These are phyloP conservation scores for Elaphomyces granulatus DNA, from an alignment of 495 filamentous ascomycete genomes.

Conservation along the genomic window DNA sequence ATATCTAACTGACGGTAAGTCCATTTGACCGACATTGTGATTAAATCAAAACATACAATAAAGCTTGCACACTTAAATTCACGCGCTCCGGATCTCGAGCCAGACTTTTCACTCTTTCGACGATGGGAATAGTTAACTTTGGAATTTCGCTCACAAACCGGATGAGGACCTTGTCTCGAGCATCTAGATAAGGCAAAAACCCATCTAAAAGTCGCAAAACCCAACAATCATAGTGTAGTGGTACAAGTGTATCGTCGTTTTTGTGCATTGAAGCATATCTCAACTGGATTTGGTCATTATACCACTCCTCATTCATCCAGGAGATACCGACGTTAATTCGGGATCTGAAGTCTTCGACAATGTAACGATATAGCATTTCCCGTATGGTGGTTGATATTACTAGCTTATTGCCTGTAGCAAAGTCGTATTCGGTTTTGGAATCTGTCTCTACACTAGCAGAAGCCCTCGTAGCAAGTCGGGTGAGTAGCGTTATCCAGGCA, in stretches of 20 bases:
- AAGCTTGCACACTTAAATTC: slow-evolving; percentile 42
- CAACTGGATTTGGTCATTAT: slow-evolving; percentile 64
- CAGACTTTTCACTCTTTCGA: slow-evolving; percentile 61
- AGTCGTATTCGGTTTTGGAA: slow-evolving; percentile 15
- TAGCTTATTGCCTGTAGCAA: slow-evolving; percentile 9
- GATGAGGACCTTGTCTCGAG: slow-evolving; percentile 74
- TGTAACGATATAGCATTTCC: slow-evolving; percentile 63
- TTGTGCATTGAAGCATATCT: slow-evolving; percentile 23
- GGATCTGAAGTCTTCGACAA: slow-evolving; percentile 78
- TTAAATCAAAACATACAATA: slow-evolving; percentile 35
- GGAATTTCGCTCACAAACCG: slow-evolving; percentile 88
- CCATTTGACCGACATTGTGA: background rate
- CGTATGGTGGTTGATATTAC: slow-evolving; percentile 54
- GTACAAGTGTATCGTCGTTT: slow-evolving; percentile 26
- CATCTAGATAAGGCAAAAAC: slow-evolving; percentile 75
- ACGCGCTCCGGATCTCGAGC: slow-evolving; percentile 79
- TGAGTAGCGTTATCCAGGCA: slow-evolving; percentile 78
- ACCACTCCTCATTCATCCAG: slow-evolving; percentile 98
- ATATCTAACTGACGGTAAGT: slow-evolving; percentile 38
- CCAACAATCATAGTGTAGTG: slow-evolving; percentile 65
- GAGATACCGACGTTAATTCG: slow-evolving; percentile 75
- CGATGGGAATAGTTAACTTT: slow-evolving; percentile 51
- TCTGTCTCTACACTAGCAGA: slow-evolving; percentile 46
- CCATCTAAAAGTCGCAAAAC: slow-evolving; percentile 66
- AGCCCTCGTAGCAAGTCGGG: slow-evolving; percentile 71